Percentiles rank a stretch among this genome's conserved stretches.
Evolutionary conservation across 306 rosid genomes (phyloP).

Genomic region (Cicer yamashitae): DNA sequence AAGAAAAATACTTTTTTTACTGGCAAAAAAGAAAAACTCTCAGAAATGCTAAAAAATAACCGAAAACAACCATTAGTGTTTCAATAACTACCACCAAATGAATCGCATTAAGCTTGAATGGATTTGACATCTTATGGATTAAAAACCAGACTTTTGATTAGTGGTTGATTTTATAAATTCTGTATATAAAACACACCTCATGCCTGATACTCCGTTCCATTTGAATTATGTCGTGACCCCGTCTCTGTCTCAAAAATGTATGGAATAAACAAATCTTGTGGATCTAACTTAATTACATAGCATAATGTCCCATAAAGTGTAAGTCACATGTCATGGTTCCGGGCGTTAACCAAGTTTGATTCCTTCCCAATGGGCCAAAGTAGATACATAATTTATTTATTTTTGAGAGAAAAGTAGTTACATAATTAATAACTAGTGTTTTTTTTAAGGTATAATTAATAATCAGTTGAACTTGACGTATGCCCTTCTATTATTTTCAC

Average conservation of each 20-base stretch:
- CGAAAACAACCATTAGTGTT: neutral
- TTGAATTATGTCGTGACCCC: constrained; percentile 32
- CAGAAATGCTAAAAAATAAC: neutral
- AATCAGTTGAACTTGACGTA: neutral
- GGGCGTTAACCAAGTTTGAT: constrained; percentile 32
- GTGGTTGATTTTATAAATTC: constrained; percentile 43
- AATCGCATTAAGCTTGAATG: constrained; percentile 33
- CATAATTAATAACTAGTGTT: too few relatives aligned
- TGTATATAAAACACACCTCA: constrained; percentile 13
- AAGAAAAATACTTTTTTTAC: too few relatives aligned
- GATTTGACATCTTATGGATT: constrained; percentile 45
- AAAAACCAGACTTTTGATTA: constrained; percentile 19
- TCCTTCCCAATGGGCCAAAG: constrained; percentile 23
- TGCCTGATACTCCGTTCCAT: constrained; percentile 31
- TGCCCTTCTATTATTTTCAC: constrained; percentile 5
- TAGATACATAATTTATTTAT: neutral
- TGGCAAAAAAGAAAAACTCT: too few relatives aligned
- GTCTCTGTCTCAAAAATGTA: constrained; percentile 33
- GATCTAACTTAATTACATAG: constrained; percentile 43
- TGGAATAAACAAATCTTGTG: constrained; percentile 47
- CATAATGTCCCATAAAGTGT: constrained; percentile 48
- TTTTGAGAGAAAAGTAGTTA: too few relatives aligned
- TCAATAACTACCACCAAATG: constrained; percentile 23
- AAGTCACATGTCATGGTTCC: constrained; percentile 46
- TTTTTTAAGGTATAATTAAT: neutral